phyloP scores from a whole-genome alignment of 192 early-diverging fungal genomes.

The Entomortierella beljakovae region DNA sequence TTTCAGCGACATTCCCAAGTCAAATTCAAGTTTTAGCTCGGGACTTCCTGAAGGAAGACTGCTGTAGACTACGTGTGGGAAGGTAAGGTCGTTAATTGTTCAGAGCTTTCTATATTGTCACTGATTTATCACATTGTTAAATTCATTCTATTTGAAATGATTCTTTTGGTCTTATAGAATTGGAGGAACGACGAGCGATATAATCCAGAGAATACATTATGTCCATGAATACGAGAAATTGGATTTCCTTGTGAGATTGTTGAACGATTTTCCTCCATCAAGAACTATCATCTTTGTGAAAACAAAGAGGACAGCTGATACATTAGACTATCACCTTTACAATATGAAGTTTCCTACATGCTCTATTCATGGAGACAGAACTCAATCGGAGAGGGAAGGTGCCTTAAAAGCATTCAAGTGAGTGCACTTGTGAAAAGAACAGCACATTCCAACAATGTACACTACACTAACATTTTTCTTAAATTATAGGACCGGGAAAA shows the following conservation, averaged over 20 bases:
- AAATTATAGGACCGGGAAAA: slow-evolving; percentile 48
- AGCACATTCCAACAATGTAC: neutral
- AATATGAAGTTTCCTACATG: slow-evolving; percentile 80
- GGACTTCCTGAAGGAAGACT: slow-evolving; percentile 86
- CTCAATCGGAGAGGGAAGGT: slow-evolving; percentile 82
- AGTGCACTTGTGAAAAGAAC: neutral
- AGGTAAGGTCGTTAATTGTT: slow-evolving; percentile 63
- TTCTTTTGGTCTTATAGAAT: slow-evolving; percentile 45
- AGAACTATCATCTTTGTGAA: slow-evolving; percentile 87
- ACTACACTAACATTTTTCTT: neutral
- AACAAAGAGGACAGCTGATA: slow-evolving; percentile 84
- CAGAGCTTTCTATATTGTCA: neutral
- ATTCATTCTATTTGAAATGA: neutral
- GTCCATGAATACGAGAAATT: slow-evolving; percentile 74
- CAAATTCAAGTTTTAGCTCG: slow-evolving; percentile 91
- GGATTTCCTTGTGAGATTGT: slow-evolving; percentile 63
- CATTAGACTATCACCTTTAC: slow-evolving; percentile 75
- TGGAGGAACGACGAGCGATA: slow-evolving; percentile 37
- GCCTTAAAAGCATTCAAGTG: slow-evolving; percentile 78
- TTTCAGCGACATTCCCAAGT: slow-evolving; percentile 97
- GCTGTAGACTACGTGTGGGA: slow-evolving; percentile 88
- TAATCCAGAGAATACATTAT: slow-evolving; percentile 61
- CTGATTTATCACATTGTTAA: neutral
- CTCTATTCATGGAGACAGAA: slow-evolving; percentile 88
- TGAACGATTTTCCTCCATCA: slow-evolving; percentile 59